Base-by-base conservation (phyloP, 805 yeast species). In the Isabelozyma rhagii region DNA sequence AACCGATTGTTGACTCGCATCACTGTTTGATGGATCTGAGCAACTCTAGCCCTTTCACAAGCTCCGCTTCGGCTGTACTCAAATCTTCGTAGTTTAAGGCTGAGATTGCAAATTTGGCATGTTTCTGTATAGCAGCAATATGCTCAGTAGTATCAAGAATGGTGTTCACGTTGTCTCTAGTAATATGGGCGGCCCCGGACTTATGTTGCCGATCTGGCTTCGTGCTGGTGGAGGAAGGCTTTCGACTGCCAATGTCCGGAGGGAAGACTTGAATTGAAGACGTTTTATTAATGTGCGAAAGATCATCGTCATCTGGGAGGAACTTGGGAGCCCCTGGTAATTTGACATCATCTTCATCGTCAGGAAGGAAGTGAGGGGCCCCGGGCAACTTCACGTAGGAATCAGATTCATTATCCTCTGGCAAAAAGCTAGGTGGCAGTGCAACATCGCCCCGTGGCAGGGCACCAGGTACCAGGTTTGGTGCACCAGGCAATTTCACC, bases 61-160 rank as follows among this genome's bases (percentile, higher is more conserved):
- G 66, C 60, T 87, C 89, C 38, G 69, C 71, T 42, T 82, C 81
- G 2, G 93, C 93, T 0, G 93, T 87, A 3, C 63, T 75, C 36
- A 80, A 67, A 57, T 87, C 96, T 53, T 87, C 93, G 62, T 86
- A 87, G 60, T 86, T 86, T 61, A 87, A 72, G 0, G 96, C 94
- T 49, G 90, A 84, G 6, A 86, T 82, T 1, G 91, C 93, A 62
- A 83, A 87, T 61, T 82, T 85, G 31, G 92, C 87, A 51, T 77
- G 79, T 56, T 82, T 85, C 59, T 87, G 93, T 1, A 85, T 81
- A 56, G 77, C 72, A 8, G 81, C 61, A 17, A 86, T 82, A 43
- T 75, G 69, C 47, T 81, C 87, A 18, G 84, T 79, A 13, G 74
- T 71, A 50, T 79, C 77, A 59, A 87, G 64, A 49, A 86, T 79